Evolutionary conservation across 2,329 filamentous ascomycete species (phyloP).

Genomic region (Cladophialophora exuberans): DNA sequence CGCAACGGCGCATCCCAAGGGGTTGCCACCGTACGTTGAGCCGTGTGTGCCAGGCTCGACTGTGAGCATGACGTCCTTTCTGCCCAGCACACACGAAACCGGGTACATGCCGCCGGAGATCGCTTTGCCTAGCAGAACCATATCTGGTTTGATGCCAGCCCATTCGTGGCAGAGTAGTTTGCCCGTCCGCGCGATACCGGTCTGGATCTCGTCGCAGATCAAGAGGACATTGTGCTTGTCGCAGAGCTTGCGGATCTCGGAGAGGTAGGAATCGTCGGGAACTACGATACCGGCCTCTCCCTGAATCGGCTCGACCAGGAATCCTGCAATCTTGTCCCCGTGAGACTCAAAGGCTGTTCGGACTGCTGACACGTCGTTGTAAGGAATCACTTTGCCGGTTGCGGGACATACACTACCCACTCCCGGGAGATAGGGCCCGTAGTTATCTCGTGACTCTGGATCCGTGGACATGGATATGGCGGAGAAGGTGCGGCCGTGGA

Average conservation of each 20-base stretch:
- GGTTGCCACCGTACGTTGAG: slow-evolving; percentile 98
- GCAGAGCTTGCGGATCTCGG: slow-evolving; percentile 79
- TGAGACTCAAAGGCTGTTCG: slow-evolving; percentile 78
- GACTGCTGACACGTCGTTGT: slow-evolving; percentile 81
- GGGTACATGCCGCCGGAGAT: slow-evolving; percentile 99
- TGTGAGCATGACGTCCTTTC: slow-evolving; percentile 91
- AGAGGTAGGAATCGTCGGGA: slow-evolving; percentile 85
- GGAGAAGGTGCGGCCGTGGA: slow-evolving; percentile 94
- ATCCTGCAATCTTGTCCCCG: slow-evolving; percentile 83
- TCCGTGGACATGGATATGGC: slow-evolving; percentile 95
- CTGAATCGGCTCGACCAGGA: slow-evolving; percentile 95
- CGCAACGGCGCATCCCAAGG: slow-evolving; percentile 90
- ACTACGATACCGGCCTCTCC: slow-evolving; percentile 97
- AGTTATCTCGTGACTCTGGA: slow-evolving; percentile 93
- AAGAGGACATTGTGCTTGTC: slow-evolving; percentile 93
- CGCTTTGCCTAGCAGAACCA: slow-evolving; percentile 94
- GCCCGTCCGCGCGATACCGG: slow-evolving; percentile 92
- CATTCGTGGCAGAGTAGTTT: slow-evolving; percentile 93
- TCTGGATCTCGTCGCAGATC: slow-evolving; percentile 99
- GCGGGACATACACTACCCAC: slow-evolving; percentile 77
- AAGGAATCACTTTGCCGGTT: slow-evolving; percentile 77
- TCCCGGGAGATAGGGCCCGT: slow-evolving; percentile 91
- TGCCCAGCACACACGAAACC: slow-evolving; percentile 88
- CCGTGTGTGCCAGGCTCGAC: slow-evolving; percentile 96
- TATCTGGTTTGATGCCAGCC: slow-evolving; percentile 91